Evolutionary conservation across 139 green algal species (phyloP).

Genomic region (Coccomyxa sp.): DNA sequence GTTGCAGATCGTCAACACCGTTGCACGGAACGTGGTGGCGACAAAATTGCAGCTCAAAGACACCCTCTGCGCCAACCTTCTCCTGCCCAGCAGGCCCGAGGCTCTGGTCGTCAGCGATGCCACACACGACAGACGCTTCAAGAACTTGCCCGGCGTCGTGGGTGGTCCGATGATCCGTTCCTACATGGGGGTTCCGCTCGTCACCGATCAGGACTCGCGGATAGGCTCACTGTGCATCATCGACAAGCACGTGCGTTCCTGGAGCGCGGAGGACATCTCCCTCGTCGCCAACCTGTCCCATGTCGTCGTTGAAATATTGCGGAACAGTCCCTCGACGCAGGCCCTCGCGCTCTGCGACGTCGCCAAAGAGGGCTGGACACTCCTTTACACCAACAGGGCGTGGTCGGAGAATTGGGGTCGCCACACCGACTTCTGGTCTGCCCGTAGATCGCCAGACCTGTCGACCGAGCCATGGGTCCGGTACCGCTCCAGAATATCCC

Average conservation of each 20-base stretch:
- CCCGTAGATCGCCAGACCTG: background rate
- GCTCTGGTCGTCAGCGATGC: background rate
- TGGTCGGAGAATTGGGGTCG: background rate
- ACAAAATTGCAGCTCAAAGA: background rate
- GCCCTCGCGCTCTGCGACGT: background rate
- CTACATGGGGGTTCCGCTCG: background rate
- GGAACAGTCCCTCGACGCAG: background rate
- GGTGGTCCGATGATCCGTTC: background rate
- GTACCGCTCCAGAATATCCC: background rate
- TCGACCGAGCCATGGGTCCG: background rate
- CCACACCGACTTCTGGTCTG: background rate
- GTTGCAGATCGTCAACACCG: background rate
- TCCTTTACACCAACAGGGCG: background rate
- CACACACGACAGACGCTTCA: background rate
- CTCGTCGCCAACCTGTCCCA: background rate
- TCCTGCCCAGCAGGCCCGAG: background rate
- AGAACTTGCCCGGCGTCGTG: background rate
- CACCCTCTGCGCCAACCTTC: background rate
- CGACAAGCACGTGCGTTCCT: background rate
- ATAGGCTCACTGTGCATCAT: conserved; percentile 1
- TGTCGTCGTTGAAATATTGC: background rate
- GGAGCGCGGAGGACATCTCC: background rate
- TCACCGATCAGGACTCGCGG: background rate
- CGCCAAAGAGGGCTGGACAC: background rate
- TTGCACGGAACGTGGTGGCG: background rate